Evolutionary conservation across 345 rosid genomes (phyloP).

Genomic region (Moringa oleifera): DNA sequence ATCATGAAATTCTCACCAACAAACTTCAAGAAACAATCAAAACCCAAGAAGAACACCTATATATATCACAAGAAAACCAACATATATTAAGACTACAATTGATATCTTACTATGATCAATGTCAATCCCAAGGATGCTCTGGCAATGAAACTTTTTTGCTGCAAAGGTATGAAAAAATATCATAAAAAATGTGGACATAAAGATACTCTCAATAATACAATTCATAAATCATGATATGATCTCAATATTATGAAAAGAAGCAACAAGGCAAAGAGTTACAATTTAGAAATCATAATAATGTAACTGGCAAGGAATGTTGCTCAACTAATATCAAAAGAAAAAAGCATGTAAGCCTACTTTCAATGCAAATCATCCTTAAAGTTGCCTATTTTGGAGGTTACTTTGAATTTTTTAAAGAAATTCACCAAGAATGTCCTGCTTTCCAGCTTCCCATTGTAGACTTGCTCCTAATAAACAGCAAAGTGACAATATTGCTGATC

Average conservation of each 20-base stretch:
- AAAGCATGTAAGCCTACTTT: not conserved
- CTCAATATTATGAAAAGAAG: no score
- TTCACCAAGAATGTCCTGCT: not conserved
- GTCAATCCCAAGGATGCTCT: conserved; percentile 77
- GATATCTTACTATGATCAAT: conserved; percentile 79
- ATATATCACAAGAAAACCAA: not conserved
- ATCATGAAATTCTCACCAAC: no score
- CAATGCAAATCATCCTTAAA: not conserved
- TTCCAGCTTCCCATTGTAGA: not conserved
- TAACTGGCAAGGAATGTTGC: not conserved
- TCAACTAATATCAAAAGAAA: no score
- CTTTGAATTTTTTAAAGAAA: not conserved
- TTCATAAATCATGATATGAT: no score
- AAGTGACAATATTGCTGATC: not conserved
- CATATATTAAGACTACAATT: not conserved
- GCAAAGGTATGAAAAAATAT: conserved; percentile 27
- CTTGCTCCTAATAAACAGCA: not conserved
- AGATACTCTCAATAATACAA: no score
- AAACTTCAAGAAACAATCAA: no score
- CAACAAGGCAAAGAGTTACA: not conserved
- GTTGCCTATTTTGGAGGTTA: not conserved
- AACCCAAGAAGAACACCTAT: no score
- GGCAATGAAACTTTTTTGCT: conserved; percentile 79
- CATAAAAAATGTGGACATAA: no score
- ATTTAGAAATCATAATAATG: not conserved